Base-by-base conservation (phyloP, 1,284 basidiomycete genomes). In the Fomitopsis palustris region DNA sequence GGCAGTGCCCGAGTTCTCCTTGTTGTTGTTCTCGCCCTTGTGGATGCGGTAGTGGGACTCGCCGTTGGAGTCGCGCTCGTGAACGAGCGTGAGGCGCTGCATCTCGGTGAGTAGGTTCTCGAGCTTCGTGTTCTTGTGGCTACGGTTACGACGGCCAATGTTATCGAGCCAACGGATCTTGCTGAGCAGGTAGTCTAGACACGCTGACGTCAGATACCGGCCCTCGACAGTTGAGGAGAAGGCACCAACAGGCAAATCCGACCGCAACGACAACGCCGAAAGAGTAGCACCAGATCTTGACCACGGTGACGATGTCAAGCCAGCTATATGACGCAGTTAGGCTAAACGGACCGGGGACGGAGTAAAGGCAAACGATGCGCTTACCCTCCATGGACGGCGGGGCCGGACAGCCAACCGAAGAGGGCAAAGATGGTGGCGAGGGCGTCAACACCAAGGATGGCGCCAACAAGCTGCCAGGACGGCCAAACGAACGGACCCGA, bases 341-440 rank as follows among this genome's bases (percentile, higher is more conserved):
- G 29, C 29, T 33, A 17, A 21, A 16, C 27, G 19, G 19, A 19
- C 8, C 33, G n/a, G 23, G 25, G 29, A 14, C 31, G 17, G 33
- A 25, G 27, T 5, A 17, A 21, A 41, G n/a, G 27, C 10, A 17
- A 21, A 41, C 19, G 29, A 23, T 35, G 27, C 19, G 52, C 58
- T 51, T 33, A 59, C 58, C 58, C 58, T 42, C 47, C 45, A 39
- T 59, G 58, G 4, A 37, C 53, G 7, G 45, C 58, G 17, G 58
- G 54, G 16, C 58, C 58, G 14, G 58, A 59, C n/a, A 59, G 52
- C 58, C 58, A 59, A 25, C 58, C 58, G 37, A 59, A 59, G 17
- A 59, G 54, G 9, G 58, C 43, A 19, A 59, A 59, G 37, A 59
- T 52, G n/a, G 58, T 59, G 16, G 58, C 58, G n/a, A 59, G 58